Conservation (phyloP, 306 rosid species). For the Ammopiptanthus mongolicus region DNA sequence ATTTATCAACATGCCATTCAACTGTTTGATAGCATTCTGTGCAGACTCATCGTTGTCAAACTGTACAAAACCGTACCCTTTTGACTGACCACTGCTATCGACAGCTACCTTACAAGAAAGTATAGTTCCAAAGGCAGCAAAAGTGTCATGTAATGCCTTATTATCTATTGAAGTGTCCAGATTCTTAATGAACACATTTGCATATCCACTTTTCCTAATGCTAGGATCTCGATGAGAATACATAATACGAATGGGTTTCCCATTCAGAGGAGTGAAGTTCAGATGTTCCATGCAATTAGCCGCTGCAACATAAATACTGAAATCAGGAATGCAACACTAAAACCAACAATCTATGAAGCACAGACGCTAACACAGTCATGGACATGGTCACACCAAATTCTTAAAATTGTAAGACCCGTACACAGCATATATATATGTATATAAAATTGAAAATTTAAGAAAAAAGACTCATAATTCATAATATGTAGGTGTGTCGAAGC, state of each 20-base stretch:
- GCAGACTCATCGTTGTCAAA: not conserved
- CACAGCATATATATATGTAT: no score
- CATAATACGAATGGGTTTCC: not conserved
- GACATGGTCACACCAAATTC: not conserved
- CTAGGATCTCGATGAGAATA: not conserved
- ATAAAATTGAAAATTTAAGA: no score
- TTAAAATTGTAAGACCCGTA: not conserved
- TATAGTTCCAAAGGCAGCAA: not conserved
- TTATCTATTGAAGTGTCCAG: not conserved
- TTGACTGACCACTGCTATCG: not conserved
- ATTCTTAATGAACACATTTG: not conserved
- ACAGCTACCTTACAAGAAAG: not conserved
- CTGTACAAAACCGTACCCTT: not conserved
- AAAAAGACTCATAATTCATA: no score
- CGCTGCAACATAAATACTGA: conserved; percentile 41
- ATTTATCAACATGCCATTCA: not conserved
- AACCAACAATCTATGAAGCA: not conserved
- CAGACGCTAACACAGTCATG: not conserved
- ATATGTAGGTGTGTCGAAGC: no score
- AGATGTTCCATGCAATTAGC: conserved; percentile 44
- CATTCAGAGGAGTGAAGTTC: not conserved
- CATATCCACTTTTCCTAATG: not conserved
- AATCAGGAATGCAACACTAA: not conserved
- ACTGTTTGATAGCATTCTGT: not conserved
- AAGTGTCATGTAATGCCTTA: not conserved